Evolutionary conservation across 257 asterid genomes (phyloP), one percentile per base, ranked within the genome.

Genomic region (Coffea canephora): DNA sequence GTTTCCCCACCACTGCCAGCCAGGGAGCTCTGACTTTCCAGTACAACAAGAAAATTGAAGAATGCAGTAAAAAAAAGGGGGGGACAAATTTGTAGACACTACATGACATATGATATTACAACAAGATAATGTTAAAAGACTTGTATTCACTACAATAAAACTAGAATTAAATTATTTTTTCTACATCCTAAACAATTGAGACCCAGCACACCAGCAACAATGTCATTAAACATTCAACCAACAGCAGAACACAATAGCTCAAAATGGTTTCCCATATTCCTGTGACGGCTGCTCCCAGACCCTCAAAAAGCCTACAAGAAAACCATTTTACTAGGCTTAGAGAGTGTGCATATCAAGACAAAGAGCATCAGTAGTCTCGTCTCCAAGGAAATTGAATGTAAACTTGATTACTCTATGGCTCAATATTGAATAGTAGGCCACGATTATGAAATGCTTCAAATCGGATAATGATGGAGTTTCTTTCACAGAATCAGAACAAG

Each of bases 261-360:
- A 88, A 85, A 89, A 91, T 69, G 93, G 94, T 75, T 87, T 92
- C 82, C 90, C 89, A 7, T 85, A 90, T 66, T 92, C 93, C 75
- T 87, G 93, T 1, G 88, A n/a, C 46, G 94, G 93, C 88, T 87
- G 94, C 89, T 90, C 95, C 95, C 94, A 89, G 57, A 79, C 76
- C 84, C 92, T 83, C 85, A 90, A 75, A 61, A 87, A 86, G 84
- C 97, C 97, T 90, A 67, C 88, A 82, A 64, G 43, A 71, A 77
- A 77, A 67, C 45, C 69, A 77, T 61, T 72, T 67, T 50, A 76
- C 49, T 41, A 21, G 54, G 39, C 72, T 75, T 75, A 75, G 67
- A 55, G 50, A 54, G 54, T 15, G 21, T 46, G 31, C 48, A 69
- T 12, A 12, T n/a, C 23, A 36, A 31, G 45, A 75, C 72, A 27